These are phyloP conservation scores for Pyrenochaeta sp. DNA, from an alignment of 2,329 filamentous ascomycete species.

Conservation along the genomic window DNA sequence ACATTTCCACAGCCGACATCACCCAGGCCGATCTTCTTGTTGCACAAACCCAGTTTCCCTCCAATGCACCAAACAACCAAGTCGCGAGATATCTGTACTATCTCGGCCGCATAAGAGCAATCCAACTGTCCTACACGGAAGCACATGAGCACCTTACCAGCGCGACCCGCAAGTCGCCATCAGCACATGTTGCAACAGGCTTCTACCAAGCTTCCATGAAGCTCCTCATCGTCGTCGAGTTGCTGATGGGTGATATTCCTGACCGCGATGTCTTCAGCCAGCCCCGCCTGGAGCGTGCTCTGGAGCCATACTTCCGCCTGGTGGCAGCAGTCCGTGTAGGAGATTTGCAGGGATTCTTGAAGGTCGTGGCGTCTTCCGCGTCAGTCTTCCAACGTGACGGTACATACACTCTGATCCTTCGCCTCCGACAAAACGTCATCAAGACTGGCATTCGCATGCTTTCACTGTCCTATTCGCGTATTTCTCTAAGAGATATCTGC, in stretches of 20 bases:
- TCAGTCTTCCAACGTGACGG: constrained; percentile 90
- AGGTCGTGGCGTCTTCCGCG: constrained; percentile 80
- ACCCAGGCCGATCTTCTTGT: constrained; percentile 95
- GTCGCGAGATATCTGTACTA: constrained; percentile 98
- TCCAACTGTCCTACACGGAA: constrained; percentile 96
- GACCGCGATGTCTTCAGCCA: constrained; percentile 94
- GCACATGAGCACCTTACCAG: constrained; percentile 93
- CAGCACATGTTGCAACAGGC: constrained; percentile 84
- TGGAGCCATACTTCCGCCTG: constrained; percentile 92
- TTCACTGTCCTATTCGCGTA: constrained; percentile 96
- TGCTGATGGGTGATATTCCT: constrained; percentile 98
- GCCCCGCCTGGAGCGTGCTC: constrained; percentile 81
- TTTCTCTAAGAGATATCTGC: constrained; percentile 96
- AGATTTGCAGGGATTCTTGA: constrained; percentile 91
- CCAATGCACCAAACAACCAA: constrained; percentile 96
- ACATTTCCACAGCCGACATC: constrained; percentile 95
- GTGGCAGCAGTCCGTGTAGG: constrained; percentile 97
- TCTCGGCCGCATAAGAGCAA: constrained; percentile 92
- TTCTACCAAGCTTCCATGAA: constrained; percentile 98
- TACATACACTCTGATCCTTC: constrained; percentile 93
- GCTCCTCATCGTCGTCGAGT: constrained; percentile 92
- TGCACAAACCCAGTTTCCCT: constrained; percentile 93
- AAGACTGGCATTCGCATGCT: constrained; percentile 99
- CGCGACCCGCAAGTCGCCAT: constrained; percentile 93
- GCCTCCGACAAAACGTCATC: constrained; percentile 97